These are phyloP conservation scores for Phytopythium sindhum DNA, from an alignment of 352 stramenopile species.

Conservation along the genomic window DNA sequence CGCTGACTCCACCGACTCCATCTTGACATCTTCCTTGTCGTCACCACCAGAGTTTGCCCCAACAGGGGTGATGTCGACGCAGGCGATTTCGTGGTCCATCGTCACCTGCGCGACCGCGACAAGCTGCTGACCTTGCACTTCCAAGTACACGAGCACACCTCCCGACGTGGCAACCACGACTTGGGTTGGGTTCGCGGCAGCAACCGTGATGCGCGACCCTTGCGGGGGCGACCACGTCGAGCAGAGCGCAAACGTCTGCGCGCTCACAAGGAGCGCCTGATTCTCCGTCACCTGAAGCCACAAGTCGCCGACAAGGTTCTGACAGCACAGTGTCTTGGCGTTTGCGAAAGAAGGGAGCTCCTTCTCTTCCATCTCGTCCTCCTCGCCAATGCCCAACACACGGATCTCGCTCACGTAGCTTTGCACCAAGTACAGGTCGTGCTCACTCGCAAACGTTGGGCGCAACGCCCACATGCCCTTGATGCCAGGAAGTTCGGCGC, in stretches of 20 bases:
- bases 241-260: conserved; percentile 49
- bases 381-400: conserved; percentile 90
- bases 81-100: conserved; percentile 95
- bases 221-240: conserved; percentile 77
- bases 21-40: conserved; percentile 58
- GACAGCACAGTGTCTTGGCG: conserved; percentile 91
- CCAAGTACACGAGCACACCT: conserved; percentile 89
- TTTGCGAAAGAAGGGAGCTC: conserved; percentile 87
- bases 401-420: conserved; percentile 96
- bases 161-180: conserved; percentile 90
- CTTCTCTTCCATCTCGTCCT: conserved; percentile 91
- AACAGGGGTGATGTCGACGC: conserved; percentile 87
- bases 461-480: conserved; percentile 97
- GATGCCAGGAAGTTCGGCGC: conserved; percentile 95
- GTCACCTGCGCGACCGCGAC: conserved; percentile 56
- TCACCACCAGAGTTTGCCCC: conserved; percentile 4
- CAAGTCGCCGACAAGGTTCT: conserved; percentile 86
- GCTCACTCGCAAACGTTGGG: conserved; percentile 70
- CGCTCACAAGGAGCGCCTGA: conserved; percentile 88
- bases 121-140: conserved; percentile 62
- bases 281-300: conserved; percentile 95
- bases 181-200: conserved; percentile 88
- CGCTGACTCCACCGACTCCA: conserved; percentile 30
- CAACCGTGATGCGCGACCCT: conserved; percentile 76
- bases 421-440: conserved; percentile 96